Evolutionary conservation across 441 rosid genomes (phyloP).

Genomic region (Melastoma candidum): DNA sequence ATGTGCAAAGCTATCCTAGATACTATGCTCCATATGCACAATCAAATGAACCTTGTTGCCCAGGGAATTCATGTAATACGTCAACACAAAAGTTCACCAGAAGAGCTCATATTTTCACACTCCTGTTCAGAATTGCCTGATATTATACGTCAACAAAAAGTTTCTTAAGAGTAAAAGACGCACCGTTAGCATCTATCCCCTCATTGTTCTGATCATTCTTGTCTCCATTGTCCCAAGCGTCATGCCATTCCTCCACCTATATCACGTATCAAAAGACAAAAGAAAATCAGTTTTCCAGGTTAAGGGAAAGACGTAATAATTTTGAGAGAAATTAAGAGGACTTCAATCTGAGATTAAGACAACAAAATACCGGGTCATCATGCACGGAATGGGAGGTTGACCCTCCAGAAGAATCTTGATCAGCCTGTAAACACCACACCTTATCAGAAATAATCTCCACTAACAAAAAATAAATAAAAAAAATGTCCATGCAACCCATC

Average conservation of each 20-base stretch:
- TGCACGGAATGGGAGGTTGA: conserved; percentile 35
- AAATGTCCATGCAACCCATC: too few relatives aligned
- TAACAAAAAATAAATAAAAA: too few relatives aligned
- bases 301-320: neutral
- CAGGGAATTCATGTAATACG: too few relatives aligned
- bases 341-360: neutral
- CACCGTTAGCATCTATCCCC: conserved; percentile 31
- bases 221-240: conserved; percentile 31
- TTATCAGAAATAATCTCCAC: too few relatives aligned
- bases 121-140: too few relatives aligned
- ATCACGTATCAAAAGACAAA: conserved; percentile 6
- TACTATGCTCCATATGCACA: too few relatives aligned
- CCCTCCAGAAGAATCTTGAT: conserved; percentile 38
- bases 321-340: neutral
- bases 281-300: neutral
- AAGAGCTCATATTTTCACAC: too few relatives aligned
- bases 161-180: too few relatives aligned
- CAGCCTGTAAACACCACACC: conserved; percentile 32
- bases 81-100: too few relatives aligned
- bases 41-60: too few relatives aligned
- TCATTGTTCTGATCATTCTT: conserved; percentile 22
- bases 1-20: too few relatives aligned
- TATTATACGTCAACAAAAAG: too few relatives aligned
- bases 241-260: conserved; percentile 44
- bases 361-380: conserved; percentile 24